phyloP scores from a whole-genome alignment of 352 stramenopile genomes.

The Elongisporangium senticosum region DNA sequence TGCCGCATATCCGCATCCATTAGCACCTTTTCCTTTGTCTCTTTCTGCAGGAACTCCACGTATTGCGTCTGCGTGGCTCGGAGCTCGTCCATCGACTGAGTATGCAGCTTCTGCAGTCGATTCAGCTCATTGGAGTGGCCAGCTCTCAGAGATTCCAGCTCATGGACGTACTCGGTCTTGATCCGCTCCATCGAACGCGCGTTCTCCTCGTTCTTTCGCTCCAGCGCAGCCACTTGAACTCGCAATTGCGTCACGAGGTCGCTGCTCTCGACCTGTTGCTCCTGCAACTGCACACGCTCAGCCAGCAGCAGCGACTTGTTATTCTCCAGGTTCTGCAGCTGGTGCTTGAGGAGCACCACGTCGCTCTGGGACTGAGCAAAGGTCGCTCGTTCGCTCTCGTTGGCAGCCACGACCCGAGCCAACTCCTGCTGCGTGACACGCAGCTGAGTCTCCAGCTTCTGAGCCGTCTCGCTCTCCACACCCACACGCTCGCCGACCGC shows the following conservation, averaged over 20 bases:
- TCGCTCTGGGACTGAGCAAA: slow-evolving; percentile 35
- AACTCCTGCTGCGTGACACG: slow-evolving; percentile 42
- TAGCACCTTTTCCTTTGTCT: slow-evolving; percentile 17
- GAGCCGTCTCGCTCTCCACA: slow-evolving; percentile 22
- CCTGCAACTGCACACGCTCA: slow-evolving; percentile 35
- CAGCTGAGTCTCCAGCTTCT: slow-evolving; percentile 41
- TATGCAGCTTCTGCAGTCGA: slow-evolving; percentile 40
- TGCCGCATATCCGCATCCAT: neutral
- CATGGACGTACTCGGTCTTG: slow-evolving; percentile 37
- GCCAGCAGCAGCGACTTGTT: slow-evolving; percentile 26
- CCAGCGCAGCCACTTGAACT: slow-evolving; percentile 23
- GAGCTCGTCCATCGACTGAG: slow-evolving; percentile 32
- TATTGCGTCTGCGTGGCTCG: slow-evolving; percentile 35
- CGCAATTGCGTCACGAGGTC: slow-evolving; percentile 27
- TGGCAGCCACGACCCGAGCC: slow-evolving; percentile 22
- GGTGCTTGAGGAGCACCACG: slow-evolving; percentile 49
- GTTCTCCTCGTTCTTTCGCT: slow-evolving; percentile 35
- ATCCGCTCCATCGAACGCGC: slow-evolving; percentile 20
- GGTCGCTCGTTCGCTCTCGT: slow-evolving; percentile 27
- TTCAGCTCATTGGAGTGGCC: slow-evolving; percentile 32
- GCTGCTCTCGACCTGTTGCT: slow-evolving; percentile 25
- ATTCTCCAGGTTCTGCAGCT: slow-evolving; percentile 43
- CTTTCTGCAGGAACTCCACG: slow-evolving; percentile 40
- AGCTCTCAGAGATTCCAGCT: slow-evolving; percentile 39
- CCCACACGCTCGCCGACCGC: slow-evolving; percentile 32